These are phyloP conservation scores for Geranomyces variabilis DNA, from an alignment of 192 early-diverging fungal species.

Conservation along the genomic window DNA sequence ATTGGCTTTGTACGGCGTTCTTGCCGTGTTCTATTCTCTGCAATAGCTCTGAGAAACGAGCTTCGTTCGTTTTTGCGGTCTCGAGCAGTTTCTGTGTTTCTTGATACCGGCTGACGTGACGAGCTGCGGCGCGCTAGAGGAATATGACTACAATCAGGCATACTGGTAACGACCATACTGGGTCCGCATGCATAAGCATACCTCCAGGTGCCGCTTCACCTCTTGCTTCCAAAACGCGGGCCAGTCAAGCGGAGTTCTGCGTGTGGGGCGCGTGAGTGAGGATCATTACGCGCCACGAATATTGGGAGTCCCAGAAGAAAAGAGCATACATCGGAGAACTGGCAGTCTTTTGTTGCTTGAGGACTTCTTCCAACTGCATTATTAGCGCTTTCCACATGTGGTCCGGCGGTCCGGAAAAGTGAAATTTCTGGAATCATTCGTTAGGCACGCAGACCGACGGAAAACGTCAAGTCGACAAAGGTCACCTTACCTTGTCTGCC, in stretches of 20 bases:
- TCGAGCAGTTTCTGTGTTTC: background rate
- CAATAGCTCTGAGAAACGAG: background rate
- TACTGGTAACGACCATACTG: background rate
- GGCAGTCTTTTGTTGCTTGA: background rate
- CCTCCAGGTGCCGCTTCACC: background rate
- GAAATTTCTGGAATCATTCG: background rate
- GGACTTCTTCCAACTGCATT: background rate
- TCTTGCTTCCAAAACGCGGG: background rate
- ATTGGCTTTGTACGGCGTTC: no score
- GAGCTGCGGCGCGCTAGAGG: background rate
- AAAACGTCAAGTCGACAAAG: background rate
- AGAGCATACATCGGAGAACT: background rate
- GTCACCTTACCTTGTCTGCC: background rate
- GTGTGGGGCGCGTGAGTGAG: background rate
- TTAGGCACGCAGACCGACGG: no score
- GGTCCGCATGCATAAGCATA: background rate
- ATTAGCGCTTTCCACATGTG: background rate
- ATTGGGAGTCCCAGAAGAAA: no score
- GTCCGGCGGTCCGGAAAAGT: background rate
- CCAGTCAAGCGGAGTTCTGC: background rate
- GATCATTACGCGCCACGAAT: no score
- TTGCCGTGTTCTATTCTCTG: no score
- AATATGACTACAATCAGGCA: no score
- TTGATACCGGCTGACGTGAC: background rate
- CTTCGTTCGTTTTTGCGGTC: background rate